Evolutionary conservation across 2,329 filamentous ascomycete genomes (phyloP), one percentile per base, ranked within the genome.

Genomic region (Xylaria sp.): DNA sequence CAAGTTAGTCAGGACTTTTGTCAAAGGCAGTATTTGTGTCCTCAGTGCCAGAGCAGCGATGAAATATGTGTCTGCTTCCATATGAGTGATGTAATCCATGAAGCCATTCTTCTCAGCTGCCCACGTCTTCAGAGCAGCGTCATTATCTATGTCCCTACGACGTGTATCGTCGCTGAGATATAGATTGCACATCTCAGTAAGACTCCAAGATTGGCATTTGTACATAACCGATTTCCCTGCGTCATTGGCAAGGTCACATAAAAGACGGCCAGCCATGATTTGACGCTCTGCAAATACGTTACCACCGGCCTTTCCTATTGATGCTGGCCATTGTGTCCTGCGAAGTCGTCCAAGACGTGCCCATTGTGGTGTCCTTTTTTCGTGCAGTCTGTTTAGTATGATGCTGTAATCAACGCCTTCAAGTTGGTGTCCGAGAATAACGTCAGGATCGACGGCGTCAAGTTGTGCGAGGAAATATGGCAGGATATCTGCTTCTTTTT

Each of bases 401-500:
- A 98, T 90, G 74, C 94, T 97, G 79, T 97, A 97, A 79, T 99
- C 96, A 3, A 98, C 94, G 76, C 97, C 96, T 80, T 99, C 96
- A n/a, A 99, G 87, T 76, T 97, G 92, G 80, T 99, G 95, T 13
- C 96, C 96, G 74, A 98, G 87, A 44, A 99, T 88, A 37, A 97
- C 94, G 83, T 99, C 96, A 0, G 96, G 96, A 76, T 99, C 96
- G 70, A 92, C 91, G 37, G 91, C 88, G 76, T 97, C 93, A 48
- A 99, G 87, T 75, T 98, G 90, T 2, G 94, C 94, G 71, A 99
- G 83, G 80, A 99, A 97, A 79, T 94, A 93, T 74, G 91, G 92
- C 7, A 99, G 85, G 44, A 99, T 88, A 69, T 96, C 93, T 39
- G 90, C 88, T 78, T 99, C 96, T 59, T 90, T 93, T 81, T 91